A percentile compares a stretch with the other conserved stretches of the same genome.
phyloP scores from a whole-genome alignment of 1,284 basidiomycete genomes.

The Anthracocystis panici-leucophaei region DNA sequence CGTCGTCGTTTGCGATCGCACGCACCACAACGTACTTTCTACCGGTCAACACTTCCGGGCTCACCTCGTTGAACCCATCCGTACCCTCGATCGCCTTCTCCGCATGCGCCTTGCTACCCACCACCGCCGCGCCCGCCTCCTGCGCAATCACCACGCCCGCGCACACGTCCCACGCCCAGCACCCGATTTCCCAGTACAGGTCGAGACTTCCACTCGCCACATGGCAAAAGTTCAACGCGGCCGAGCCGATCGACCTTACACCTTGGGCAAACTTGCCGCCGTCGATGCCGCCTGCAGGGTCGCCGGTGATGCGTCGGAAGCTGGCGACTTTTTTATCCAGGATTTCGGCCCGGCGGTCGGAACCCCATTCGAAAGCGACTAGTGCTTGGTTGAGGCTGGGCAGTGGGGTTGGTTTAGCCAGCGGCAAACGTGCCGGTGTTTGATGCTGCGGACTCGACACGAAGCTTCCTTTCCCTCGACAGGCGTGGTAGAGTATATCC shows the following conservation, averaged over 20 bases:
- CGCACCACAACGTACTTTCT: conserved; percentile 86
- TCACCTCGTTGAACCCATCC: conserved; percentile 72
- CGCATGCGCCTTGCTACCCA: conserved; percentile 52
- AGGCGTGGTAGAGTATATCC: conserved; percentile 80
- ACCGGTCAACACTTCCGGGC: conserved; percentile 80
- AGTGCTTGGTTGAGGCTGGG: conserved; percentile 84
- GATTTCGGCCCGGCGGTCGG: conserved; percentile 76
- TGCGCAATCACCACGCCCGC: conserved; percentile 92
- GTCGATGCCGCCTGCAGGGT: conserved; percentile 74
- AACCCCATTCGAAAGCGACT: conserved; percentile 91
- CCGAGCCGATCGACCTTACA: conserved; percentile 58
- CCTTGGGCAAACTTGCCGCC: conserved; percentile 90
- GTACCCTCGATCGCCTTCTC: conserved; percentile 72
- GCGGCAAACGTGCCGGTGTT: conserved; percentile 74
- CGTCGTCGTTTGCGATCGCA: conserved; percentile 71
- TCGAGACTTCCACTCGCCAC: conserved; percentile 65
- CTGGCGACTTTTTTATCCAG: conserved; percentile 77
- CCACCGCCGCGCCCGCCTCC: conserved; percentile 75
- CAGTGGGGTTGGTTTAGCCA: conserved; percentile 77
- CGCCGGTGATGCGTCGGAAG: conserved; percentile 82
- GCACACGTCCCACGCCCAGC: conserved; percentile 72
- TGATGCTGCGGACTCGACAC: conserved; percentile 72
- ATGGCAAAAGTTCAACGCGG: conserved; percentile 64
- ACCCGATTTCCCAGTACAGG: conserved; percentile 68
- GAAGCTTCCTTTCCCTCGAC: conserved; percentile 83